These are phyloP conservation scores for Stereocaulon alpinum DNA, from an alignment of 495 filamentous ascomycete genomes.

Conservation along the genomic window DNA sequence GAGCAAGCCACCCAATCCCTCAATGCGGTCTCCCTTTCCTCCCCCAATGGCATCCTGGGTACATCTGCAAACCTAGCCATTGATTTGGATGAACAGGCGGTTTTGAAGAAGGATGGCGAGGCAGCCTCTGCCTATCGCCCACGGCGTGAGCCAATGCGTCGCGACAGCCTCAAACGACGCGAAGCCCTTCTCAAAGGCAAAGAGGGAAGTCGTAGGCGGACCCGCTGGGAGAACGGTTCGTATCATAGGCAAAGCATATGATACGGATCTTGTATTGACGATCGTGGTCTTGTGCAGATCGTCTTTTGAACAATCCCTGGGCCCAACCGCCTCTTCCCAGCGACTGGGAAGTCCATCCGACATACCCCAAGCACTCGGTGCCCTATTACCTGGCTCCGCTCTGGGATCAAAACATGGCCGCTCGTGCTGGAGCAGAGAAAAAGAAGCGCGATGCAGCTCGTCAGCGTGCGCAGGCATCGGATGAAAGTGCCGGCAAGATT, in stretches of 20 bases:
- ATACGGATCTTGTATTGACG: constrained; percentile 16
- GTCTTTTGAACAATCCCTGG: constrained; percentile 76
- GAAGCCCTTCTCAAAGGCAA: constrained; percentile 84
- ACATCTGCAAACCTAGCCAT: constrained; percentile 38
- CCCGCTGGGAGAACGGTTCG: constrained; percentile 93
- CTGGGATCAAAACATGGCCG: constrained; percentile 64
- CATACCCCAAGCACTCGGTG: constrained; percentile 61
- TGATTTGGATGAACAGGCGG: constrained; percentile 37
- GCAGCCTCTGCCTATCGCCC: constrained; percentile 20
- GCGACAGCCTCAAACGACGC: constrained; percentile 55
- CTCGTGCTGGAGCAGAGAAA: constrained; percentile 33
- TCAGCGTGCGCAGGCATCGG: constrained; percentile 31
- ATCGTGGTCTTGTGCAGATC: constrained; percentile 45
- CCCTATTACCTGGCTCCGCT: constrained; percentile 84
- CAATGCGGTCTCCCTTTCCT: constrained; percentile 32
- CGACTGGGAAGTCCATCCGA: constrained; percentile 74
- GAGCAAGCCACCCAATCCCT: constrained; percentile 40
- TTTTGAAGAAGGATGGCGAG: background rate
- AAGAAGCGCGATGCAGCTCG: constrained; percentile 26
- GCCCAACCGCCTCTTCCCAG: constrained; percentile 65
- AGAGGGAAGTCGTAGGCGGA: constrained; percentile 77
- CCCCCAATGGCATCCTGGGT: constrained; percentile 27
- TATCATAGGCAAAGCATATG: constrained; percentile 10
- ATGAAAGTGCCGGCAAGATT: constrained; percentile 33
- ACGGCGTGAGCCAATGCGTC: constrained; percentile 39